phyloP scores from a whole-genome alignment of 148 eudicot species.

The Vaccinium myrtillus region DNA sequence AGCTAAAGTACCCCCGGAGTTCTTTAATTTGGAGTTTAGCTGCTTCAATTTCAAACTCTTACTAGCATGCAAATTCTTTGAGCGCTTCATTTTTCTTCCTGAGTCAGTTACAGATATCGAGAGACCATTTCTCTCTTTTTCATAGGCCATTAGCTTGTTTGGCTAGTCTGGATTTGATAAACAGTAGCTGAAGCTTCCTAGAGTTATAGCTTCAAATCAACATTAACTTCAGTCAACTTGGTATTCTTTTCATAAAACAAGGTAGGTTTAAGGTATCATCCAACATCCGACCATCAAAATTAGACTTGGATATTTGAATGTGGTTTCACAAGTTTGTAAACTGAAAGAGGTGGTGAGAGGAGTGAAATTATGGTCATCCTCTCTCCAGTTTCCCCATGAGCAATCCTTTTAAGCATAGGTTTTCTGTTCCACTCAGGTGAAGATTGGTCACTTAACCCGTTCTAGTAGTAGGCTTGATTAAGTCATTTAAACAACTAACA shows the following conservation, averaged over 20 bases:
- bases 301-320: neutral
- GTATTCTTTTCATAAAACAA: neutral
- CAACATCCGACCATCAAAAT: neutral
- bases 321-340: neutral
- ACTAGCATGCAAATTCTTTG: neutral
- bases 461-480: neutral
- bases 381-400: neutral
- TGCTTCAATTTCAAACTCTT: neutral
- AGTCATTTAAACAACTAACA: neutral
- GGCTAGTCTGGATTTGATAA: neutral
- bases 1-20: neutral
- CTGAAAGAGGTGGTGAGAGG: neutral
- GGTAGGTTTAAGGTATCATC: neutral
- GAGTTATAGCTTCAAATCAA: neutral
- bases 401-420: neutral
- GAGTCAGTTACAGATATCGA: neutral
- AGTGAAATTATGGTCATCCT: neutral
- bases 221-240: neutral
- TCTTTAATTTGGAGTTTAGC: neutral
- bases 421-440: neutral
- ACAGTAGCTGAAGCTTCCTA: neutral
- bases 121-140: neutral
- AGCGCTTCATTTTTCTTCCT: neutral
- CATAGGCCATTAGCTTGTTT: neutral
- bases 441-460: neutral